Base-by-base conservation (phyloP, 345 rosid genomes). In the Pistacia vera region DNA sequence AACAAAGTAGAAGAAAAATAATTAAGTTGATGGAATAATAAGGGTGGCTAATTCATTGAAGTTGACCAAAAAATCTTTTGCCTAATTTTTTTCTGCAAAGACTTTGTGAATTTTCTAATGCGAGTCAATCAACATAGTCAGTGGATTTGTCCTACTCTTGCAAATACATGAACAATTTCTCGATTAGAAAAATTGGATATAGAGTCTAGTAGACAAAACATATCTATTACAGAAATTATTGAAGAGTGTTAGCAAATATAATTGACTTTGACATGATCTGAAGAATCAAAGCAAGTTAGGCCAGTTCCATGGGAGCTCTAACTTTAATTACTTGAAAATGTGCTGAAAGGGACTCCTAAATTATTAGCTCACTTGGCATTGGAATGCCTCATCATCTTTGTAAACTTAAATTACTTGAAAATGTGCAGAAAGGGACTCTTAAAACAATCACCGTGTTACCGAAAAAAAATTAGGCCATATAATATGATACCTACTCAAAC, bases 261-360 rank as follows among this genome's bases (percentile, higher is more conserved):
- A 46, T 74, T 74, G 70, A 74, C 70, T 64, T 52, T 13, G 62
- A 35, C 35, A 49, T 63, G n/a, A 30, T 30, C 49, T 54, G 17
- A 52, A 74, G 70, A 73, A 64, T 36, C 20, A 54, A n/a, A 52
- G 38, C 38, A 74, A 74, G 70, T 63, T 74, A 54, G 77, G 77
- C 35, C 54, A 44, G 70, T 63, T 33, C 25, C 76, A 71, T 41
- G 38, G 48, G 4, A 60, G 68, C 2, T 58, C 25, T 13, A 59
- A 62, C 12, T 63, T 38, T 30, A 30, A 25, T 46, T 55, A 18
- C 75, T n/a, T 17, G 68, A 30, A 70, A 59, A 41, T 59, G 13
- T 16, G 16, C n/a, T 11, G 54, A 57, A 38, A 57, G n/a, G 6
- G 14, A 30, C 25, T 28, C 8, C 9, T 17, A 12, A 41, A 38